Percentiles rank a stretch among this genome's conserved stretches.
These are phyloP conservation scores for Pseudevernia furfuracea DNA, from an alignment of 495 filamentous ascomycete genomes.

Conservation along the genomic window DNA sequence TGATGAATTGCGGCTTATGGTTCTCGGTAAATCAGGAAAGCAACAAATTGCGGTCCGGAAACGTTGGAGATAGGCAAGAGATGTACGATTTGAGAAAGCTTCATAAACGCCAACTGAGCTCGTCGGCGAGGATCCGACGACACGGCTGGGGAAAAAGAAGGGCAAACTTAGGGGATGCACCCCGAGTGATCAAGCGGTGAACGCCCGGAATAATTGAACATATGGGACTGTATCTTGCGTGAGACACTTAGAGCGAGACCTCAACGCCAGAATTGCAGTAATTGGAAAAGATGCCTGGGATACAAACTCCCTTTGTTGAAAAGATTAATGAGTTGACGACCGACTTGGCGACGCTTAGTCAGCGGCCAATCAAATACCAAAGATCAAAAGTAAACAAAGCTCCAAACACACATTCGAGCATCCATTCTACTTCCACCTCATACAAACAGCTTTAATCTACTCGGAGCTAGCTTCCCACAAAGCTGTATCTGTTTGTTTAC, in stretches of 20 bases:
- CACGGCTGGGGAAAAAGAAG: background rate
- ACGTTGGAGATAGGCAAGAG: background rate
- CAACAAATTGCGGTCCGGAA: background rate
- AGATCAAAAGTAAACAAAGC: slow-evolving; percentile 19
- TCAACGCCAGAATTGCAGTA: background rate
- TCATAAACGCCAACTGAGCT: background rate
- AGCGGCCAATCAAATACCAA: background rate
- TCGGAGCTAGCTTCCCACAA: too few relatives aligned
- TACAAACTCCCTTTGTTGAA: background rate
- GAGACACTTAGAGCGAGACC: too few relatives aligned
- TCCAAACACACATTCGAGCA: background rate
- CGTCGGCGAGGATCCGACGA: background rate
- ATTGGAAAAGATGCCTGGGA: background rate
- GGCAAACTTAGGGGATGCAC: too few relatives aligned
- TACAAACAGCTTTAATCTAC: background rate
- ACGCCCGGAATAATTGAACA: too few relatives aligned
- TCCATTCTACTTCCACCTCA: background rate
- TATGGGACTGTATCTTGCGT: too few relatives aligned
- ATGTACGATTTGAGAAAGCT: background rate
- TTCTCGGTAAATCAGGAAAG: background rate
- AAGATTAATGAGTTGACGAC: too few relatives aligned
- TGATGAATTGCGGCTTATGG: background rate
- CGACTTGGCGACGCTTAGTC: slow-evolving; percentile 4
- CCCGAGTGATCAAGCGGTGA: too few relatives aligned
- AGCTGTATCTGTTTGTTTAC: background rate